Conservation (phyloP, 768 basidiomycete genomes). For the Candolleomyces eurysporus region DNA sequence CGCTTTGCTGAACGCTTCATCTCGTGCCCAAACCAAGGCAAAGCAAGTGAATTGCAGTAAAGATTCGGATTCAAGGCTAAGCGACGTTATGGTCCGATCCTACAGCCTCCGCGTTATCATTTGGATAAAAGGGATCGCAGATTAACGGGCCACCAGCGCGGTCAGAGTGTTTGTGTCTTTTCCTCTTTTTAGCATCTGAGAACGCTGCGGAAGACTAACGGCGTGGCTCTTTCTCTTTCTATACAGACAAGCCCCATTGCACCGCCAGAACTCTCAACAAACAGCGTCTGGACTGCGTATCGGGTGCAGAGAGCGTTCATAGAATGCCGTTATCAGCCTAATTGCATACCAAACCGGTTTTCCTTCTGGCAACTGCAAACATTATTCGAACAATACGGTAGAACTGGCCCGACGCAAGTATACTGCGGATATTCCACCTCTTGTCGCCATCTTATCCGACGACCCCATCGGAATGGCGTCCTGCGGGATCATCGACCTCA, state of each 20-base stretch:
- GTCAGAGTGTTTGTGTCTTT: constrained; percentile 69
- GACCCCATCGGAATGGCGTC: too few relatives aligned
- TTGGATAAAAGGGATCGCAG: constrained; percentile 82
- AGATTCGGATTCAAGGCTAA: background rate
- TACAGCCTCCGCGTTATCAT: constrained; percentile 78
- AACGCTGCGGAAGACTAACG: background rate
- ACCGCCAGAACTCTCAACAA: constrained; percentile 69
- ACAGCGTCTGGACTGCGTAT: constrained; percentile 66
- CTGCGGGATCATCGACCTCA: too few relatives aligned
- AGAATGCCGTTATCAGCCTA: background rate
- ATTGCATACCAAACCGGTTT: background rate
- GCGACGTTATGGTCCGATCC: background rate
- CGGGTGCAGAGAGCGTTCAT: constrained; percentile 41
- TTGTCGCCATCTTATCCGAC: too few relatives aligned
- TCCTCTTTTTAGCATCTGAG: background rate
- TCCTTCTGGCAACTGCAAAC: too few relatives aligned
- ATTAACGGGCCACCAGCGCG: constrained; percentile 82
- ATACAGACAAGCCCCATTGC: constrained; percentile 30
- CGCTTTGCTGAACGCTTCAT: constrained; percentile 77
- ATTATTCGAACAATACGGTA: too few relatives aligned
- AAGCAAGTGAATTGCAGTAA: constrained; percentile 47
- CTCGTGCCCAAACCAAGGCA: constrained; percentile 86
- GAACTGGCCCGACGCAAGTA: too few relatives aligned
- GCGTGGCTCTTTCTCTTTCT: background rate
- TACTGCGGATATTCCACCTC: too few relatives aligned